phyloP scores from a whole-genome alignment of 495 filamentous ascomycete genomes.

The Tuber borchii region DNA sequence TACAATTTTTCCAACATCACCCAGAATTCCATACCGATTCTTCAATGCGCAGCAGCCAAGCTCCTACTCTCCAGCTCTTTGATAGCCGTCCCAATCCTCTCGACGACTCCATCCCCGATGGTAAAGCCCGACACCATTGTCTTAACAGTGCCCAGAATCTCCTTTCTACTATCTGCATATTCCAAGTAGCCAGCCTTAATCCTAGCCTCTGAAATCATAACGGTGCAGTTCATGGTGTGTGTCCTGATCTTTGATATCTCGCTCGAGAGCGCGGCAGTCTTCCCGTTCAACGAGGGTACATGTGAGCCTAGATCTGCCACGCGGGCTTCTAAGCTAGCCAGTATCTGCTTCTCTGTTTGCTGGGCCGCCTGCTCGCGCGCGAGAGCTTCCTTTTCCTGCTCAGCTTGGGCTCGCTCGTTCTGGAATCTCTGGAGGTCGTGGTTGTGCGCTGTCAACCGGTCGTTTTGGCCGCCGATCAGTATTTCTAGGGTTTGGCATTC shows the following conservation, averaged over 20 bases:
- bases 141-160: not conserved
- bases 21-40: not conserved
- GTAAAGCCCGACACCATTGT: not conserved
- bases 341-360: not conserved
- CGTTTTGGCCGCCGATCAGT: not conserved
- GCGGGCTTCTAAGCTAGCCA: not conserved
- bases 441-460: not conserved
- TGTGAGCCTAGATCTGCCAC: not conserved
- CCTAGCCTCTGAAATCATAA: not conserved
- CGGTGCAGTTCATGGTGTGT: not conserved
- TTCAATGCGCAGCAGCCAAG: not conserved
- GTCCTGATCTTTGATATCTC: not conserved
- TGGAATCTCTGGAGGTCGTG: not conserved
- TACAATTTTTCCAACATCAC: not conserved
- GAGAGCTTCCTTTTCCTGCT: not conserved
- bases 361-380: not conserved
- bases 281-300: not conserved
- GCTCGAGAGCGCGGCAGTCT: not conserved
- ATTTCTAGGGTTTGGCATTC: slow-evolving; percentile 1
- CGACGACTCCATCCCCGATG: not conserved
- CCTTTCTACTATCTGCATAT: not conserved
- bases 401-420: not conserved
- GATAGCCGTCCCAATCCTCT: not conserved
- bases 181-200: not conserved
- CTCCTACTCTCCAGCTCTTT: not conserved